A percentile compares a stretch with the other conserved stretches of the same genome.
phyloP scores from a whole-genome alignment of 257 asterid species.

The Plantago major region DNA sequence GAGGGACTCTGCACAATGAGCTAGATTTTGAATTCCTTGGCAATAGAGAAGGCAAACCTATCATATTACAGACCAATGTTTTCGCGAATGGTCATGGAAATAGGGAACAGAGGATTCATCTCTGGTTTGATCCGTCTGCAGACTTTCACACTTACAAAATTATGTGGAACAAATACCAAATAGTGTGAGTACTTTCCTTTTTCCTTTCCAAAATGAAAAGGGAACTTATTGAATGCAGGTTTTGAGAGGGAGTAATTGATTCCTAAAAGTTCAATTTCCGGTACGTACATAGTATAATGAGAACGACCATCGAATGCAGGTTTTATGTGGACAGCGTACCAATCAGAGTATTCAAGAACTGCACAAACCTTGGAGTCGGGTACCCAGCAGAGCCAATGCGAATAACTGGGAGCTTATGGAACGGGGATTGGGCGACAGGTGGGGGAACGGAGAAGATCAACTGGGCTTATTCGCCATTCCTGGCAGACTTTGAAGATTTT shows the following conservation, averaged over 20 bases:
- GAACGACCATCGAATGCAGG: conserved; percentile 20
- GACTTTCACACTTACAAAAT: conserved; percentile 61
- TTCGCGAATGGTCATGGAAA: conserved; percentile 48
- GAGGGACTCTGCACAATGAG: conserved; percentile 42
- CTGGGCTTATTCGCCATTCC: conserved; percentile 60
- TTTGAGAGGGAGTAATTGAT: no score
- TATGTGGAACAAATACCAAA: conserved; percentile 56
- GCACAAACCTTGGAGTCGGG: conserved; percentile 25
- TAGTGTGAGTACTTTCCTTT: conserved; percentile 39
- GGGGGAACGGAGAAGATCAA: conserved; percentile 49
- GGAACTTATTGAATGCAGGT: no score
- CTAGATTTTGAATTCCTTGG: conserved; percentile 75
- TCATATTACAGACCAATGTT: conserved; percentile 57
- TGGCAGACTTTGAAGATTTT: conserved; percentile 44
- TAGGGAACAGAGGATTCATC: conserved; percentile 48
- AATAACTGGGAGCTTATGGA: conserved; percentile 52
- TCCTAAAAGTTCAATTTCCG: not conserved
- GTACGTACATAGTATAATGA: not conserved
- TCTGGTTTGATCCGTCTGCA: conserved; percentile 75
- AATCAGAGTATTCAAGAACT: conserved; percentile 57
- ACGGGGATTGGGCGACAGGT: conserved; percentile 66
- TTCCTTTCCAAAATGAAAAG: no score
- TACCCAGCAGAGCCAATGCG: conserved; percentile 59
- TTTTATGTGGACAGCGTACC: conserved; percentile 61
- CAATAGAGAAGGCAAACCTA: conserved; percentile 51